Evolutionary conservation across 2,329 filamentous ascomycete genomes (phyloP).

Genomic region (Aspergillus latus): DNA sequence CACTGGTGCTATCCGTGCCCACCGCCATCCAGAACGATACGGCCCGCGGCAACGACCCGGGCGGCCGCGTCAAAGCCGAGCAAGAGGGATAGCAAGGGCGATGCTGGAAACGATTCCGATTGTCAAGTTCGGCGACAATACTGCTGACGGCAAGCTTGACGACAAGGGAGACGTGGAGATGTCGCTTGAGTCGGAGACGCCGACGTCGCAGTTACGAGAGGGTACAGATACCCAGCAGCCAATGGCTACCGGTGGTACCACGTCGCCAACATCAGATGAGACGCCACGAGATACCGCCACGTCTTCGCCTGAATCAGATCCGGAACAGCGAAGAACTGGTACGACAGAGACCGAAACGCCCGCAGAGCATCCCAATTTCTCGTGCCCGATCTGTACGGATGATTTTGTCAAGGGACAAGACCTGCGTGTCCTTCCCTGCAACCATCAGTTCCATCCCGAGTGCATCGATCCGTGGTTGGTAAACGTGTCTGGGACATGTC

Average conservation of each 20-base stretch:
- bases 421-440: slow-evolving; percentile 61
- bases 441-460: slow-evolving; percentile 65
- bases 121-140: slow-evolving; percentile 83
- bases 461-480: slow-evolving; percentile 66
- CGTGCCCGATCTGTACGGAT: slow-evolving; percentile 65
- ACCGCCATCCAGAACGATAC: slow-evolving; percentile 90
- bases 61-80: slow-evolving; percentile 78
- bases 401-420: slow-evolving; percentile 64
- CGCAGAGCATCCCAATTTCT: slow-evolving; percentile 33
- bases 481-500: slow-evolving; percentile 66
- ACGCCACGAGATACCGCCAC: slow-evolving; percentile 3
- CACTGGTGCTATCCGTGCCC: slow-evolving; percentile 82
- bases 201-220: slow-evolving; percentile 15
- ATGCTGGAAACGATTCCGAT: slow-evolving; percentile 93
- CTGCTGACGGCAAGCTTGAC: slow-evolving; percentile 39
- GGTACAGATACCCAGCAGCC: slow-evolving; percentile 7
- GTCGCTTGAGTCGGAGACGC: slow-evolving; percentile 26
- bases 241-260: slow-evolving; percentile 9
- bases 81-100: slow-evolving; percentile 81
- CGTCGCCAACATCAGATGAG: slow-evolving; percentile 3
- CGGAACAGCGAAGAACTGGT: slow-evolving; percentile 14
- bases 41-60: slow-evolving; percentile 74
- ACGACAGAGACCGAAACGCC: slow-evolving; percentile 20
- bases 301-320: slow-evolving; percentile 11
- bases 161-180: slow-evolving; percentile 51